Evolutionary conservation across 345 rosid genomes (phyloP).

Genomic region (Theobroma cacao): DNA sequence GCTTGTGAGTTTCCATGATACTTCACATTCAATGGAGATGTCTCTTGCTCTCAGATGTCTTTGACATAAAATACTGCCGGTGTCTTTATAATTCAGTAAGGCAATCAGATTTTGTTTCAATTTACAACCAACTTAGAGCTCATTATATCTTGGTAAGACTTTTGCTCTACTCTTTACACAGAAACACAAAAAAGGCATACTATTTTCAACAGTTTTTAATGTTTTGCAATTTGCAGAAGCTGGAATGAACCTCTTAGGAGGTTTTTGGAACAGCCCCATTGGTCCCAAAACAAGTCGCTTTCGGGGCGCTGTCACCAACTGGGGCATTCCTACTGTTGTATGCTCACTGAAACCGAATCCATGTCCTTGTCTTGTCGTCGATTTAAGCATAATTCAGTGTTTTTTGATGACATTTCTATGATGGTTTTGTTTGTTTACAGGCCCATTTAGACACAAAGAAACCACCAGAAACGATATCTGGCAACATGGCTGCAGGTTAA

Average conservation of each 20-base stretch:
- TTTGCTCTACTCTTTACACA: no score
- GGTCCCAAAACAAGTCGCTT: constrained; percentile 55
- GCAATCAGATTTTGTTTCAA: no score
- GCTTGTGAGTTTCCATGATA: no score
- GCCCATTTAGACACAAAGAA: constrained; percentile 26
- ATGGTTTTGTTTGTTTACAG: neutral
- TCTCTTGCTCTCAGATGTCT: no score
- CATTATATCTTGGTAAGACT: no score
- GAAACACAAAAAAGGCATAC: no score
- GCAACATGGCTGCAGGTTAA: constrained; percentile 33
- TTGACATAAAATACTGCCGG: no score
- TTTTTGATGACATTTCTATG: neutral
- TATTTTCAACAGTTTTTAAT: no score
- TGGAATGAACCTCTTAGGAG: constrained; percentile 1
- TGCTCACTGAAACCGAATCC: neutral
- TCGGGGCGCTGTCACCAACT: constrained; percentile 45
- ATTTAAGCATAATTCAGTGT: neutral
- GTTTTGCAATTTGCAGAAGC: no score
- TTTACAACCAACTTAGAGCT: no score
- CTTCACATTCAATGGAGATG: no score
- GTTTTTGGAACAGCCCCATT: constrained; percentile 39
- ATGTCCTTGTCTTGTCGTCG: neutral
- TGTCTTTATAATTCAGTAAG: no score
- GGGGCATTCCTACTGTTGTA: constrained; percentile 43
- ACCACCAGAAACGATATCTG: constrained; percentile 36